Evolutionary conservation across 225 moss, liverwort and hornwort species (phyloP), one percentile per base, ranked within the genome.

Genomic region (Neckera pumila): DNA sequence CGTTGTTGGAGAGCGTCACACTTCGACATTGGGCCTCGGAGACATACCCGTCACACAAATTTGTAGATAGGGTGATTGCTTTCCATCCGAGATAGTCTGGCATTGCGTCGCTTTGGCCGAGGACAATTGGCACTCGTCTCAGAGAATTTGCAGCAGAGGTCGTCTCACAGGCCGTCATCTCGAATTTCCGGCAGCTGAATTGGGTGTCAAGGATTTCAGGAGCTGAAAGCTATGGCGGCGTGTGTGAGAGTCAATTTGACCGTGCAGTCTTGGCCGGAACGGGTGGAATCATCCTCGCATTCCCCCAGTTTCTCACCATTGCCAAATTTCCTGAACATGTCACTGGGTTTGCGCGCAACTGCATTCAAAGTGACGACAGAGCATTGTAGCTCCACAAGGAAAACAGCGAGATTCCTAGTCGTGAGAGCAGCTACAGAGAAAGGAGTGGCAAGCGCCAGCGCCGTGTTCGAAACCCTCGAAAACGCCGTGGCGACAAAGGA

Each of bases 401-500:
- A 63, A 70, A 22, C 53, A 51, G 77, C 49, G 45, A 79, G 86
- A 64, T 75, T 31, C 61, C 83, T 64, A 28, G 87, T 82, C 81
- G 91, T 89, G 88, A 90, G 82, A 61, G 92, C 92, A 33, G 85
- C 84, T 49, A 72, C 92, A 23, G 91, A 88, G 72, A 89, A 92
- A 84, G 93, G 90, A 27, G 88, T 93, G 21, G 85, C 89, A 9
- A 86, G 80, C 9, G 14, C 84, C 42, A 63, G 79, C 79, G 84
- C 84, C 65, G 86, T 56, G 45, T 94, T 90, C 83, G 43, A 90
- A 83, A 84, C 81, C 40, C 85, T 94, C 7, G 93, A 93, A 56
- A 80, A 79, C 36, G 93, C 88, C 28, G 49, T 94, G 34, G 87
- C 85, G 57, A 79, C 87, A 83, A 97, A 96, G 91, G 91, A 97